phyloP scores from a whole-genome alignment of 495 filamentous ascomycete genomes.

The Opeltia flavorubescens region DNA sequence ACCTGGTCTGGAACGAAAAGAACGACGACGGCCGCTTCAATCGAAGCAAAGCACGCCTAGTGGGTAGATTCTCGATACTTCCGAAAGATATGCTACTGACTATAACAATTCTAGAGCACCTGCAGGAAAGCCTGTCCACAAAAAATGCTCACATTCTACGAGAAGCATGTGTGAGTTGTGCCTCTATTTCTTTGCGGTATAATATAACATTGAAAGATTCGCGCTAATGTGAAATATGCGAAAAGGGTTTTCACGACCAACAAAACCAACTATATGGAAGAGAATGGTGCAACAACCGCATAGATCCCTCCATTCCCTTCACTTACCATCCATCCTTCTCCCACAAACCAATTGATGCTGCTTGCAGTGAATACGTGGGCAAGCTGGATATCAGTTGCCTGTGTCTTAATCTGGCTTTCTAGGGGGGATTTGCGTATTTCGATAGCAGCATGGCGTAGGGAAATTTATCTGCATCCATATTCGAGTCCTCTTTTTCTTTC shows the following conservation, averaged over 20 bases:
- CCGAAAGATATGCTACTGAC: too few relatives aligned
- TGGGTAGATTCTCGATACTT: too few relatives aligned
- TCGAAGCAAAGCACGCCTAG: constrained; percentile 13
- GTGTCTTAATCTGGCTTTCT: background rate
- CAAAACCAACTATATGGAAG: background rate
- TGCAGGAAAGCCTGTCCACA: constrained; percentile 15
- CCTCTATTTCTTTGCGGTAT: background rate
- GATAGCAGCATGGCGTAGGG: too few relatives aligned
- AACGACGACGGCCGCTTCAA: constrained; percentile 17
- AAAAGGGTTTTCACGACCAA: constrained; percentile 11
- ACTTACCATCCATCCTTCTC: background rate
- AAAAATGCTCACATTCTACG: constrained; percentile 22
- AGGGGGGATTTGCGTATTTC: background rate
- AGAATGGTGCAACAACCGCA: background rate
- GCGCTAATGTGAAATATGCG: background rate
- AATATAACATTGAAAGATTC: too few relatives aligned
- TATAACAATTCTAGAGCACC: too few relatives aligned
- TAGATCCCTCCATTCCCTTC: background rate
- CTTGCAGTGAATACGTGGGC: too few relatives aligned
- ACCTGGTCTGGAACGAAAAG: constrained; percentile 41
- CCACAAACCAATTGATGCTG: background rate
- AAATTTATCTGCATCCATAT: too few relatives aligned
- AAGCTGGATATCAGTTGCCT: background rate
- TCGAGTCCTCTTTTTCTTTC: too few relatives aligned
- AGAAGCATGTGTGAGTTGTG: constrained; percentile 19